Base-by-base conservation (phyloP, 495 filamentous ascomycete genomes). In the Tuber microsphaerosporum region DNA sequence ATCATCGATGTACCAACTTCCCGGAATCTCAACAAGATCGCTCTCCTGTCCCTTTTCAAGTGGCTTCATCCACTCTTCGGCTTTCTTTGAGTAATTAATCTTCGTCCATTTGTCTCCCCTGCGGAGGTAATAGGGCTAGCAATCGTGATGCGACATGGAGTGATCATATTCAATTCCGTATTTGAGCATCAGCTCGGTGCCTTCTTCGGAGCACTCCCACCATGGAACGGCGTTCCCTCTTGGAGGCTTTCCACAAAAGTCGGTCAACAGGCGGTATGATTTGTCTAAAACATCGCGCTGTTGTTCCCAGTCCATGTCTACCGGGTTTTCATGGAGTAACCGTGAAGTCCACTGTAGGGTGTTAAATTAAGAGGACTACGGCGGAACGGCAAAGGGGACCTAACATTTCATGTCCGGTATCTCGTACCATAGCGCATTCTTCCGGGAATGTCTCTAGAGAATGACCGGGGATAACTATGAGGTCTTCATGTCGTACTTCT, bases 401-500 rank as follows among this genome's bases (percentile, higher is more conserved):
- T 31, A 77, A 84, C 84, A 94, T 93, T 81, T 94, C 92, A 81
- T 93, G 92, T 2, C 92, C 92, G 4, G 87, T 85, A 75, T 94
- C 92, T n/a, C 90, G 86, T 44, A 94, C 87, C 85, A 88, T 87
- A 42, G 89, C 88, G 79, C 90, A 92, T 80, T 93, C 91, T 80
- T 92, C 90, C 0, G 91, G 92, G 81, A 93, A 94, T 0, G 79
- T 92, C 76, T 94, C 92, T 22, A 94, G 87, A 0, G 89, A 90
- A 83, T 94, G 92, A 0, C 91, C 92, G 0, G 92, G 92, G 75
- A 94, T 93, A 83, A 94, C 90, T 91, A 94, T 10, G 91, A 92
- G 19, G 90, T 88, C 84, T 92, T 93, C 85, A 94, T 94, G 75
- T 90, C 88, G 86, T 93, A 91, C 82, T 92, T 93, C 12, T 89